phyloP scores from a whole-genome alignment of 768 basidiomycete species.

The Tephrocybe sp. region DNA sequence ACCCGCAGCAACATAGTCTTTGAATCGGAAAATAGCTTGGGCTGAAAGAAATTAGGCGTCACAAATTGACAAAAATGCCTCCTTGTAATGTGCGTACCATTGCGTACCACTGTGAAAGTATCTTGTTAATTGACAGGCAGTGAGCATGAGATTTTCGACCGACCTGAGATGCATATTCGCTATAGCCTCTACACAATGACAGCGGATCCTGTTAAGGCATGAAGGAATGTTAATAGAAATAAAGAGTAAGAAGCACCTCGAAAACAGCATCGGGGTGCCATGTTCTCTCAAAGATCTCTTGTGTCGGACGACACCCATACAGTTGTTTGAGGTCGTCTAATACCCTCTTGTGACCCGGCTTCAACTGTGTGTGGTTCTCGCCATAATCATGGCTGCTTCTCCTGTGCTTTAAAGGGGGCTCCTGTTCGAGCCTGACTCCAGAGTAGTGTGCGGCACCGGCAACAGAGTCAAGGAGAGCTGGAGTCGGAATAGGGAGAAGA shows the following conservation, averaged over 20 bases:
- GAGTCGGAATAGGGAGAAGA: conserved; percentile 45
- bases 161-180: conserved; percentile 54
- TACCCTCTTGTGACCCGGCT: conserved; percentile 43
- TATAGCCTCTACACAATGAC: conserved; percentile 45
- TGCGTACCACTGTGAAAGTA: conserved; percentile 43
- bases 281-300: conserved; percentile 48
- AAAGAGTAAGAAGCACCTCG: conserved; percentile 37
- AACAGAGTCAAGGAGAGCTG: conserved; percentile 53
- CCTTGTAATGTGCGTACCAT: conserved; percentile 40
- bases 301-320: conserved; percentile 51
- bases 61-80: not conserved
- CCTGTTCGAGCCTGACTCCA: conserved; percentile 42
- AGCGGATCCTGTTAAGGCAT: conserved; percentile 42
- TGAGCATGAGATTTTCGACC: conserved; percentile 17
- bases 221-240: not conserved
- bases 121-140: not conserved
- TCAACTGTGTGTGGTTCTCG: conserved; percentile 35
- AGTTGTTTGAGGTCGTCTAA: conserved; percentile 58
- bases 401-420: conserved; percentile 32
- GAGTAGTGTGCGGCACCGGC: conserved; percentile 65
- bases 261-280: conserved; percentile 56
- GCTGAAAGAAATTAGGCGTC: conserved; percentile 30
- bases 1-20: conserved; percentile 49
- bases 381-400: conserved; percentile 33
- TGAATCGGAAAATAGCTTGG: conserved; percentile 52